Evolutionary conservation across 2,329 filamentous ascomycete genomes (phyloP).

Genomic region (Zarea fungicola): DNA sequence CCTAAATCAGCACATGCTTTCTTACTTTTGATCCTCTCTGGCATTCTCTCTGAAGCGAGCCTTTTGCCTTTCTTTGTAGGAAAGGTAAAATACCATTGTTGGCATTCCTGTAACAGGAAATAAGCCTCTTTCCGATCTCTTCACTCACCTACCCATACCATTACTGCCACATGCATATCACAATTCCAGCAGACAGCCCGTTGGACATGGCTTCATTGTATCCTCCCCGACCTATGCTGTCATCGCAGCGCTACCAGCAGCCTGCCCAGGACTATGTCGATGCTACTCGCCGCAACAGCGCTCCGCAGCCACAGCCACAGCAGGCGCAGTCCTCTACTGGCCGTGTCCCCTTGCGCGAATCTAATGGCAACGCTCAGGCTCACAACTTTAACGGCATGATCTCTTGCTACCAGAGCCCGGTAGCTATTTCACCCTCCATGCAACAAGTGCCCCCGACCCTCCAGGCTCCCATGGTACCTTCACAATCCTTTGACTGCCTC

Average conservation of each 20-base stretch:
- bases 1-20: background rate
- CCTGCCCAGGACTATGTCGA: slow-evolving; percentile 43
- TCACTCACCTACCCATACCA: background rate
- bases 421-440: slow-evolving; percentile 38
- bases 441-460: slow-evolving; percentile 29
- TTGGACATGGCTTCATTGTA: slow-evolving; percentile 33
- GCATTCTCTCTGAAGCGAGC: slow-evolving; percentile 2
- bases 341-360: slow-evolving; percentile 46
- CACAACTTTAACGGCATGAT: slow-evolving; percentile 36
- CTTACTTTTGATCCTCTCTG: slow-evolving; percentile 3
- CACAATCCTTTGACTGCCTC: slow-evolving; percentile 40
- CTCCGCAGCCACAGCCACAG: slow-evolving; percentile 19
- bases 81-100: slow-evolving; percentile 7
- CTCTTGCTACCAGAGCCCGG: slow-evolving; percentile 40
- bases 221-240: slow-evolving; percentile 41
- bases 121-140: background rate
- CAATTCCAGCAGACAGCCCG: slow-evolving; percentile 8
- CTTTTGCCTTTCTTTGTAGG: slow-evolving; percentile 10
- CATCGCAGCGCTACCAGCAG: slow-evolving; percentile 48
- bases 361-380: slow-evolving; percentile 47
- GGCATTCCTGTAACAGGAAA: slow-evolving; percentile 13
- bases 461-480: slow-evolving; percentile 46
- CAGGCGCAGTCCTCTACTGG: slow-evolving; percentile 21
- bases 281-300: slow-evolving; percentile 35
- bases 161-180: slow-evolving; percentile 13